Base-by-base conservation (phyloP, 306 rosid species). In the Betula pendula region DNA sequence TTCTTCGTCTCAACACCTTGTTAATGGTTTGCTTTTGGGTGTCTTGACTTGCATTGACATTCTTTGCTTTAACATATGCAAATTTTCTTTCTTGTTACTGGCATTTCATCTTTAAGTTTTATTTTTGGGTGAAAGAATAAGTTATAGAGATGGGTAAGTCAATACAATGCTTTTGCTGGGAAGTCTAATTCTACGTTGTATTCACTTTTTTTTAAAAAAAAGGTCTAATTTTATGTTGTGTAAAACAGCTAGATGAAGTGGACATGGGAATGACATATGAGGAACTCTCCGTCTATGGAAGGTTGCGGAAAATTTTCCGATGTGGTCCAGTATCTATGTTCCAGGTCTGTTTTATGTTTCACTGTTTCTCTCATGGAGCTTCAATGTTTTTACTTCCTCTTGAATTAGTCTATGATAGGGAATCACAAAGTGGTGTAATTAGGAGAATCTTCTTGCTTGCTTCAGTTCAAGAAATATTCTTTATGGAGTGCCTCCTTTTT, bases 201-300 rank as follows among this genome's bases (percentile, higher is more conserved):
- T 38, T 38, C 42, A 38, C n/a, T n/a, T n/a, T n/a, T n/a, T n/a
- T n/a, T 38, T 5, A 38, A 38, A 38, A 38, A 38, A 35, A 5
- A 31, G 16, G 68, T 33, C 68, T 62, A 62, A 62, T 31, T 29
- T 2, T 62, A 27, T 66, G 25, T 66, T 73, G 53, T 82, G 68
- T 58, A 70, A 73, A 72, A 71, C 87, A 92, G 96, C 89, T 92
- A 59, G 99, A 95, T 80, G 99, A 95, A 85, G 97, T 92, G 49
- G 97, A 95, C 86, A 92, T 92, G 99, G 99, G 97, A 77, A 92
- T 95, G 99, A 89, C 97, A 47, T 95, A 92, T 0, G 97, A 95
- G 79, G 99, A 92, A 81, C 95, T 95, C 80, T 95, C 97, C 16
- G 89, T 89, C 75, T 90, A 88, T 58, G 99, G 99, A 86, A 89